Conservation (phyloP, 176 grass and related monocot genomes). For the Zoysia pacifica region DNA sequence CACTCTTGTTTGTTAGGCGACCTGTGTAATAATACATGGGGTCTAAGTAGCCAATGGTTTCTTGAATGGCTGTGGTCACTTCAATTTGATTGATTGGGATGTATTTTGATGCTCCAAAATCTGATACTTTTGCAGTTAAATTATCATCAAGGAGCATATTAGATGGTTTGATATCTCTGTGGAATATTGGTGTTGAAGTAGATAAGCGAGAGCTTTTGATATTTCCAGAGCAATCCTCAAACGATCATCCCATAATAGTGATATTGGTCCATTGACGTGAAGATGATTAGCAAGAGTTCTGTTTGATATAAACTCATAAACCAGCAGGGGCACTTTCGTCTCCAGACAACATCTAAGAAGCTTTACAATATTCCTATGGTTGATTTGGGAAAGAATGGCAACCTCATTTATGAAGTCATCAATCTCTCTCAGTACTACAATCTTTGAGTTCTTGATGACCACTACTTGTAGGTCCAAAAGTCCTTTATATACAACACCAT, state of each 20-base stretch:
- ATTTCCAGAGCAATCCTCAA: conserved; percentile 54
- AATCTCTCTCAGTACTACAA: conserved; percentile 49
- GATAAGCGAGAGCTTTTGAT: conserved; percentile 47
- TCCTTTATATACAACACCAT: conserved; percentile 59
- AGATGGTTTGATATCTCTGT: conserved; percentile 59
- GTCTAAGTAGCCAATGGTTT: conserved; percentile 59
- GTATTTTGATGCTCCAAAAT: conserved; percentile 57
- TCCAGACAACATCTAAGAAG: conserved; percentile 60
- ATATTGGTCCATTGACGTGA: not conserved
- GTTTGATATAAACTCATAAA: conserved; percentile 70
- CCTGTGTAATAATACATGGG: conserved; percentile 52
- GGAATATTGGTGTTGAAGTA: conserved; percentile 40
- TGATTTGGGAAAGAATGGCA: conserved; percentile 58
- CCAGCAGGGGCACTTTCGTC: conserved; percentile 54
- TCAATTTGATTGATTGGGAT: conserved; percentile 43
- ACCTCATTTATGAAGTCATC: conserved; percentile 64
- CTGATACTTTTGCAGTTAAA: conserved; percentile 55
- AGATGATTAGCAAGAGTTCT: conserved; percentile 55
- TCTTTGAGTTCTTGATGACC: conserved; percentile 65
- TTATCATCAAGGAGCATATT: conserved; percentile 63
- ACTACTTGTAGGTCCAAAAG: conserved; percentile 56
- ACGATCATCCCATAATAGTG: conserved; percentile 50
- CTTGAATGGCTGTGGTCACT: conserved; percentile 47
- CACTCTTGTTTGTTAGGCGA: conserved; percentile 53
- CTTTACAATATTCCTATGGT: conserved; percentile 56